A percentile compares a stretch with the other conserved stretches of the same genome.
phyloP scores from a whole-genome alignment of 352 stramenopile species.

The Globisporangium viniferum region DNA sequence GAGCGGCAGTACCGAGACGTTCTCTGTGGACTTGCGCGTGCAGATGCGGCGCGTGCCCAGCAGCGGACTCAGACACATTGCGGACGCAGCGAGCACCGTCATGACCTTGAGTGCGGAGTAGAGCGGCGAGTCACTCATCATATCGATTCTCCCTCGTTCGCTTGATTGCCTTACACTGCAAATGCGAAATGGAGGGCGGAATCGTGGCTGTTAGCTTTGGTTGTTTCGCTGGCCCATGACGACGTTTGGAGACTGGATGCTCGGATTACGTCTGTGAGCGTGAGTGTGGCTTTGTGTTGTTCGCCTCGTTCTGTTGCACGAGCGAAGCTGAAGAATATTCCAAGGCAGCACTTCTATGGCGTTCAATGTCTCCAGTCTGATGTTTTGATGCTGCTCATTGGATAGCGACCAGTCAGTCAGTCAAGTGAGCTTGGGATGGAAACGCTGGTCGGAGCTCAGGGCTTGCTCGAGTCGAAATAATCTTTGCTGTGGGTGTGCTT shows the following conservation, averaged over 20 bases:
- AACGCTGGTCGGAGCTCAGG: too few species aligned
- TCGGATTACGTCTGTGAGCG: not conserved
- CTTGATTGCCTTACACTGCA: too few species aligned
- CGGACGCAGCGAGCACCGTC: not conserved
- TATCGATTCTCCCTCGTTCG: too few species aligned
- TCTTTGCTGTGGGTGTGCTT: too few species aligned
- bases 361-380: too few species aligned
- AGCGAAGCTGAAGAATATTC: too few species aligned
- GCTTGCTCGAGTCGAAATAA: too few species aligned
- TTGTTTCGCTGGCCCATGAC: too few species aligned
- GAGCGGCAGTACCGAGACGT: constrained; percentile 13
- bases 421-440: not conserved
- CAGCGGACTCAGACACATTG: constrained; percentile 8
- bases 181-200: too few species aligned
- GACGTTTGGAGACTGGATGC: not conserved
- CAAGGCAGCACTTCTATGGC: too few species aligned
- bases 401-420: constrained; percentile 1
- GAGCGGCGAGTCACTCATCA: not conserved
- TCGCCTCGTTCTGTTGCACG: too few species aligned
- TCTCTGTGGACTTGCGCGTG: not conserved
- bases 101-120: constrained; percentile 1
- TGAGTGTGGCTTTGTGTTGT: not conserved
- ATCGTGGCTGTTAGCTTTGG: too few species aligned
- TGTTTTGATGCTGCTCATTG: not conserved
- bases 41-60: not conserved